Base-by-base conservation (phyloP, 1,139 yeast species). In the Kodamaea fungicola region DNA sequence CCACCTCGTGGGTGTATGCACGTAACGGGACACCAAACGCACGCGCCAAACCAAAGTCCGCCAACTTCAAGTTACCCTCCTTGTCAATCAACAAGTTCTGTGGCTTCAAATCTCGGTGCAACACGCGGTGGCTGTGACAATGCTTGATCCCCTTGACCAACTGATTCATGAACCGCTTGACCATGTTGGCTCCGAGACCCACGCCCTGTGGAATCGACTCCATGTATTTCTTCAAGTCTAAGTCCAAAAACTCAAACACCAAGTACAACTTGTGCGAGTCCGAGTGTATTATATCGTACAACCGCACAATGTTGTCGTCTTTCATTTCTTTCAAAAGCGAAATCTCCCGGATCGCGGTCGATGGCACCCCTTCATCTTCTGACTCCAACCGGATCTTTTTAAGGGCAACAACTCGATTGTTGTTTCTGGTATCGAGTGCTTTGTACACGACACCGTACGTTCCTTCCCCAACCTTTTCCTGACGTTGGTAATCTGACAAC, bases 371-470 rank as follows among this genome's bases (percentile, higher is more conserved):
- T 63, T 92, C 98, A 62, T 90, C 97, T 62, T 94, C 98, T 32
- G 95, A 88, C 58, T 94, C 99, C 40, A 94, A 71, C 42, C 98
- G 77, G 61, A 92, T 92, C 64, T 92, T 92, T 62, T 92, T 92
- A 51, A 94, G 69, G 0, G 99, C 99, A 32, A 92, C 98, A 22
- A 90, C 78, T 38, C 97, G 72, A 66, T 90, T 89, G 54, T 87
- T 86, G 62, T 92, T 90, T 47, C 83, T 82, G 40, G 85, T 78
- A 59, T 92, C 97, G 32, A 88, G 71, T 2, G 98, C 98, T 62
- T 92, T 92, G 67, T 92, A 94, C 21, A 92, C 99, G 39, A 92
- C 98, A 46, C 98, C 99, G 58, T 92, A 92, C 3, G 99, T 92
- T 40, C 92, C 98, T 67, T 94, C 99, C 31, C 99, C 99, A 34